phyloP scores from a whole-genome alignment of 2,329 filamentous ascomycete genomes.

The Aureobasidium leucospermi region DNA sequence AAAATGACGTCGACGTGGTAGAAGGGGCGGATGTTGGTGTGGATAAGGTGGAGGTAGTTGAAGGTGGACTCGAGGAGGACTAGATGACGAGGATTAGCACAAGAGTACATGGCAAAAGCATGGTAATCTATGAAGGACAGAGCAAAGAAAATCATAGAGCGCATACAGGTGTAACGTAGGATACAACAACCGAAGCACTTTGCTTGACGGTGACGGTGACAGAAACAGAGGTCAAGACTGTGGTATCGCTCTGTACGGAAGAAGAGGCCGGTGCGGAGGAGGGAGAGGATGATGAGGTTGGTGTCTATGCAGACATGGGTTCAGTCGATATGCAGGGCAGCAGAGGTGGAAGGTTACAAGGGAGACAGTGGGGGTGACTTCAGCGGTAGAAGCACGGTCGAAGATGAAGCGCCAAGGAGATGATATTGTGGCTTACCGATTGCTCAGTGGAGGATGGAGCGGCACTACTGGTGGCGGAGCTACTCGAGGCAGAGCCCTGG shows the following conservation, averaged over 20 bases:
- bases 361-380: not conserved
- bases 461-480: constrained; percentile 20
- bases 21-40: constrained; percentile 16
- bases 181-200: constrained; percentile 21
- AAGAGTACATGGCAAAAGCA: not conserved
- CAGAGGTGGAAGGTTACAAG: not conserved
- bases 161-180: constrained; percentile 25
- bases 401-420: not conserved
- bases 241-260: constrained; percentile 1
- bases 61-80: constrained; percentile 6
- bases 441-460: not conserved
- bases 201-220: constrained; percentile 22
- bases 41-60: constrained; percentile 15
- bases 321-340: constrained; percentile 1
- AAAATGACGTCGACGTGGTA: constrained; percentile 14
- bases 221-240: constrained; percentile 6
- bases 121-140: not conserved
- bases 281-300: constrained; percentile 7
- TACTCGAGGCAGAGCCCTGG: constrained; percentile 27
- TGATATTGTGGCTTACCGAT: not conserved
- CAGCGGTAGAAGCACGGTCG: not conserved
- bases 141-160: constrained; percentile 17
- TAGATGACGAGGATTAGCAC: not conserved
- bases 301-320: constrained; percentile 10
- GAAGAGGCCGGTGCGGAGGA: constrained; percentile 2